Evolutionary conservation across 208 protist species (phyloP), one percentile per base, ranked within the genome.

Genomic region (Trypanosoma scelopori): DNA sequence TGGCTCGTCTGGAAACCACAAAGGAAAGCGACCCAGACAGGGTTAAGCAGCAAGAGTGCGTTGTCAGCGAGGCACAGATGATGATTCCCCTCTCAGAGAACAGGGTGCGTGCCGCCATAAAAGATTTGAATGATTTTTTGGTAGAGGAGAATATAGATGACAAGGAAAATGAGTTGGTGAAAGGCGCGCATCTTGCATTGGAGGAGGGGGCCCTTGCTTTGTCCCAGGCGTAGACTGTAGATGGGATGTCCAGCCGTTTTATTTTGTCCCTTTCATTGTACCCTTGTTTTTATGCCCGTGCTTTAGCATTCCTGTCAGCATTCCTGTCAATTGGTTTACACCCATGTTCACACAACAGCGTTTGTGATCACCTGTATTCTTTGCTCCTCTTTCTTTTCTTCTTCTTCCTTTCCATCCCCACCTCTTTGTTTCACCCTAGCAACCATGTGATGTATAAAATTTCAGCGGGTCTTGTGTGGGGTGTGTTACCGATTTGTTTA

Each of bases 21-120:
- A 71, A 72, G 25, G 37, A 53, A 48, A 71, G n/a, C 13, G 67
- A 79, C 22, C 63, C 74, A 0, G 87, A 93, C 47, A 71, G 75
- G 25, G 74, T 89, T 55, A 66, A 77, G 37, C 87, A 93, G 59
- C 87, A 93, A 67, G 69, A 87, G 46, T 82, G 81, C 55, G 87
- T 93, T 45, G 12, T 93, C 23, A 71, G 64, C 49, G 87, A 93
- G 46, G 84, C 87, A 35, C 65, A 76, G 57, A 91, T 90, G 82
- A 93, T 93, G 87, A 70, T 93, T 20, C 82, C 87, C 5, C 74
- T 91, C 53, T 81, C 82, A 22, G 71, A 80, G 62, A 93, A 93
- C 49, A 72, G 84, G 23, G 76, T 90, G 45, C 70, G 83, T 27
- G 47, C 70, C 1, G 65, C 68, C 20, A 45, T 78, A 35, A 86